Evolutionary conservation across 805 yeast genomes (phyloP), one percentile per base, ranked within the genome.

Genomic region (Suhomyces sp.): DNA sequence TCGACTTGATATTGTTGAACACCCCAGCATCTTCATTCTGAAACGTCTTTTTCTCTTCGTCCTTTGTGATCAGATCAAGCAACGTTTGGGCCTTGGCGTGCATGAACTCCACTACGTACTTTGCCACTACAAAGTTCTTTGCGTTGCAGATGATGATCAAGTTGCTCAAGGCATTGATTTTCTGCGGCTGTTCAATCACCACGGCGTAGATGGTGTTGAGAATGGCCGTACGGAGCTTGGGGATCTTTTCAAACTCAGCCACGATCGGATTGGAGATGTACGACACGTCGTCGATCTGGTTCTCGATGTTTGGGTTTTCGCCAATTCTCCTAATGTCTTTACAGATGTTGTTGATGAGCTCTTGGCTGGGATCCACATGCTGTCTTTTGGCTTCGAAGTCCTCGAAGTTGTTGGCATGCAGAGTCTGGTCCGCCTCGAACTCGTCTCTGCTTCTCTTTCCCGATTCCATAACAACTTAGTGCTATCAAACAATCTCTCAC

Each of bases 161-260:
- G 7, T 85, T 83, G 26, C 90, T 80, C 53, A 93, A 69, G n/a
- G 85, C 80, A 12, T 86, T 83, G 54, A 87, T 81, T 66, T 92
- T 94, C 57, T 92, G 96, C 0, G 99, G 98, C 68, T 93, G 97
- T 68, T 94, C 98, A 27, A 81, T 70, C 9, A 87, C 77, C 44
- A 88, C 80, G 2, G 96, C 89, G 51, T 80, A 79, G 24, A 91
- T 64, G 2, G 89, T 87, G 47, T 79, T 76, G 54, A 89, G 70
- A 19, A 89, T 72, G 3, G 86, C 82, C 33, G 70, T 71, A 54
- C 89, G 76, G 56, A 86, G 81, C 49, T 77, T 77, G 54, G 81
- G 85, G 51, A 85, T 85, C 56, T 76, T 79, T 57, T 82, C 88
- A 61, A 84, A 82, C 60, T 85, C 88, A 35, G 81, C 82, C 41